Base-by-base conservation (phyloP, 2,329 filamentous ascomycete species). In the Neurospora sp. region DNA sequence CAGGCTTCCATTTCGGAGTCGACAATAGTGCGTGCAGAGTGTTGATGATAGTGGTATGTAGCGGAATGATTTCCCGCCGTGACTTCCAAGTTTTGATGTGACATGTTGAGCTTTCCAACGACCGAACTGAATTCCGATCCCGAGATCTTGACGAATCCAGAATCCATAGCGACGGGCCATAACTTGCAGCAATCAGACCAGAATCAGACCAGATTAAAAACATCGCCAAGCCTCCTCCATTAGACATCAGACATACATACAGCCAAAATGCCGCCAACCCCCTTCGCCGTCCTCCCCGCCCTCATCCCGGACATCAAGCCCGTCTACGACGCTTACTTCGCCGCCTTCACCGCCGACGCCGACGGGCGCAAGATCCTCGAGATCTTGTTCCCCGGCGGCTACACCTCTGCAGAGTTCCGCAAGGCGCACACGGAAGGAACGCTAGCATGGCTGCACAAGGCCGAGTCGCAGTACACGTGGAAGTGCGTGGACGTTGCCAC, bases 291-390 rank as follows among this genome's bases (percentile, higher is more conserved):
- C n/a, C 75, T 82, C 28, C 83, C 83, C 28, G 81, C 82, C 15
- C 76, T 84, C 40, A 80, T 83, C 69, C 79, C 81, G 6, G 83
- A 84, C 73, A 83, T 84, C 74, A 77, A 78, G 38, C 77, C 76
- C 40, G 78, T 84, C 40, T 85, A 84, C 77, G 80, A 84, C 70
- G 77, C 80, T 67, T 84, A 84, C 76, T 84, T 84, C 71, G 75
- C 77, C 23, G 81, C 83, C 52, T 85, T 84, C 76, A 77, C 79
- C 46, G 71, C 75, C 52, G 79, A 81, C 52, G 67, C 72, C 36
- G 81, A 82, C 75, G 78, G 80, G 69, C 76, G 77, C 8, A 71
- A 81, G 40, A 81, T 84, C 72, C 77, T 83, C 66, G 77, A 80
- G 23, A 78, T 83, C 17, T 76, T 84, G 15, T 83, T 83, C 69